Evolutionary conservation across 495 filamentous ascomycete genomes (phyloP), one percentile per base, ranked within the genome.

Genomic region (Neurospora sublineolata): DNA sequence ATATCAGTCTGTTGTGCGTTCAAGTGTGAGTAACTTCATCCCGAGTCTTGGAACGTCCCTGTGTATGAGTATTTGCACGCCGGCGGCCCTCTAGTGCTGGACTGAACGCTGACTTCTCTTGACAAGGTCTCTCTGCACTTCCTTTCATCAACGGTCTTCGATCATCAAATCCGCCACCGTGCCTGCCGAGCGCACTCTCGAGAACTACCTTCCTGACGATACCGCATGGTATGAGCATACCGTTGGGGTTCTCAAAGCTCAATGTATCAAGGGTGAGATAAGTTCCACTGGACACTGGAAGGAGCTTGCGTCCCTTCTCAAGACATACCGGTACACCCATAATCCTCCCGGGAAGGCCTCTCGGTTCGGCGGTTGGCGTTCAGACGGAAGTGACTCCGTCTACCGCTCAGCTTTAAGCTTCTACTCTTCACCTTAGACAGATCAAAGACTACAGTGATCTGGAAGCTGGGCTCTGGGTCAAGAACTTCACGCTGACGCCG

Each of bases 1-100:
- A n/a, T n/a, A 42, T 0, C 0, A n/a, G 7, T n/a, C 0, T 42
- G 0, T 7, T 0, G 18, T n/a, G 18, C 0, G 0, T 3, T 7
- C 18, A n/a, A 9, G 41, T 1, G 18, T 42, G 41, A 42, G 41
- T 42, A 42, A 42, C 0, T 3, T 1, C 40, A 1, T 8, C 2
- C 40, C 7, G 40, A 18, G 3, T 42, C 40, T 42, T n/a, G 40
- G 16, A 42, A 42, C 6, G 16, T 42, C 7, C 40, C 16, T 7
- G 5, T 1, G 40, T 42, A 42, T 42, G 4, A 41, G 0, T 18
- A 0, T 1, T 1, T 0, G 40, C 40, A 2, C 1, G 40, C 12
- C 16, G 0, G 18, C 16, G 41, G 41, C 41, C 1, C 0, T 42
- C 1, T 10, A 0, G 16, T 1, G 41, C 41, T 42, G 18, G 3